Percentiles rank a stretch among this genome's conserved stretches.
Evolutionary conservation across 2,329 filamentous ascomycete genomes (phyloP).

Genomic region (Epichloe typhina): DNA sequence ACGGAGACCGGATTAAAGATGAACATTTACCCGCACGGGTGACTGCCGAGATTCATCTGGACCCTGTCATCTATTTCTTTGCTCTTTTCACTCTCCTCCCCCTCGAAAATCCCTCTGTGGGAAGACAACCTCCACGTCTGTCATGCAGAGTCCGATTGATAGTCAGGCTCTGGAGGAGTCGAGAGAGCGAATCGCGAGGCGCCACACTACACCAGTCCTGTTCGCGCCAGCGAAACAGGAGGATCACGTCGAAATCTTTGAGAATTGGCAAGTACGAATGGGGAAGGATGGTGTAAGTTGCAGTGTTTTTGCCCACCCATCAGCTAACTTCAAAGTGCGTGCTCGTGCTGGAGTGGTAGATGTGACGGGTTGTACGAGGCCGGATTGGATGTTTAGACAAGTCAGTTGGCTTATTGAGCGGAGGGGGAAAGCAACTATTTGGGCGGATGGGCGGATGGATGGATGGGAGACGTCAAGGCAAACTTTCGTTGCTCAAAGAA

Average conservation of each 20-base stretch:
- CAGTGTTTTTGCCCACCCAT: background rate
- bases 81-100: background rate
- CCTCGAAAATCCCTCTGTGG: background rate
- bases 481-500: background rate
- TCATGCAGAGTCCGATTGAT: background rate
- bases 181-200: background rate
- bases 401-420: background rate
- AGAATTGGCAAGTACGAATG: background rate
- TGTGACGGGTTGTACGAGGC: background rate
- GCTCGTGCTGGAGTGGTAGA: background rate
- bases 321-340: too few species aligned
- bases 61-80: background rate
- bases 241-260: background rate
- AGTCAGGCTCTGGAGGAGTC: background rate
- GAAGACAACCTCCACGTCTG: background rate
- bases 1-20: background rate
- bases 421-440: background rate
- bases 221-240: background rate
- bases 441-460: background rate
- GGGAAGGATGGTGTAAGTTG: background rate
- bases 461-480: background rate
- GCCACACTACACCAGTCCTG: slow-evolving; percentile 1
- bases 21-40: background rate
- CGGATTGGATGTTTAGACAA: background rate
- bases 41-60: background rate